Conservation (phyloP, 495 filamentous ascomycete species). For the Trichoderma reesei region DNA sequence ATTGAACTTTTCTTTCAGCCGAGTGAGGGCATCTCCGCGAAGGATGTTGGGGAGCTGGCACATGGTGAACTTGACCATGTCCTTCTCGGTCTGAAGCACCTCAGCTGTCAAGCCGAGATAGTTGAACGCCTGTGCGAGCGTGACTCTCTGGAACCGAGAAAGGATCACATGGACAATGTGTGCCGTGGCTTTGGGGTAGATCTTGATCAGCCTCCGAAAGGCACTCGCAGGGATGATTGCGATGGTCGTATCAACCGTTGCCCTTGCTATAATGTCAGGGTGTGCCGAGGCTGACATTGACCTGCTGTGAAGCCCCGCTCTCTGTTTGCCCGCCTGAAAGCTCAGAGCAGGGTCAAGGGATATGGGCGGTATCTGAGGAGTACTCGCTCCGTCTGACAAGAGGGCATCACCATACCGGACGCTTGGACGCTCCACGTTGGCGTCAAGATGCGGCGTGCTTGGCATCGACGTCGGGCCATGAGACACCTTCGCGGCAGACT, state of each 20-base stretch:
- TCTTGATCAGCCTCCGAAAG: constrained; percentile 83
- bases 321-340: constrained; percentile 12
- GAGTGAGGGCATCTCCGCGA: constrained; percentile 69
- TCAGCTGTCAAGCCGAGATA: constrained; percentile 89
- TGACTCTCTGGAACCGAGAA: constrained; percentile 87
- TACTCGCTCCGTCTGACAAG: background rate
- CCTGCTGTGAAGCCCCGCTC: constrained; percentile 32
- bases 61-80: constrained; percentile 85
- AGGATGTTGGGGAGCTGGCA: constrained; percentile 89
- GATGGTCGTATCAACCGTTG: constrained; percentile 96
- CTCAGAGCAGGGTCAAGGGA: constrained; percentile 41
- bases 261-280: constrained; percentile 91
- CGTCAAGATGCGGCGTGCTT: constrained; percentile 26
- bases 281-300: constrained; percentile 68
- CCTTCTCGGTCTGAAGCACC: constrained; percentile 79
- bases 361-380: constrained; percentile 56
- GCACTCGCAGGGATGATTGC: constrained; percentile 95
- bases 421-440: constrained; percentile 15
- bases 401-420: constrained; percentile 14
- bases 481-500: constrained; percentile 24
- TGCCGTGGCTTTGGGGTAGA: constrained; percentile 91
- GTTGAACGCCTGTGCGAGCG: constrained; percentile 83
- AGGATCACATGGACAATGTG: constrained; percentile 97
- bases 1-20: constrained; percentile 88
- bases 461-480: constrained; percentile 25